A percentile compares a stretch with the other conserved stretches of the same genome.
phyloP scores from a whole-genome alignment of 164 flowering plant genomes.

The Saururus chinensis region DNA sequence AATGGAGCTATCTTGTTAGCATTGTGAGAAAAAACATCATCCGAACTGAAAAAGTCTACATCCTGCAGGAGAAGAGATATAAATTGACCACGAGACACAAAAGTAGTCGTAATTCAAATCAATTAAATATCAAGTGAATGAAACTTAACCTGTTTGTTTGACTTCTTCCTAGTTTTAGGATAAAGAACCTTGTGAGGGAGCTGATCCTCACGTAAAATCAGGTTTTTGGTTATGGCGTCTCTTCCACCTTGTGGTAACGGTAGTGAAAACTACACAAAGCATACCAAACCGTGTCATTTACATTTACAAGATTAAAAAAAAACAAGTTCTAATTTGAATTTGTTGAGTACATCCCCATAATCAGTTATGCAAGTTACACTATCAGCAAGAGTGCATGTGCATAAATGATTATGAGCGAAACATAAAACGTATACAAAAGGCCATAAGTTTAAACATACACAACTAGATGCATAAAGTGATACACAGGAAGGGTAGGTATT shows the following conservation, averaged over 20 bases:
- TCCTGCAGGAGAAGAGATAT: constrained; percentile 23
- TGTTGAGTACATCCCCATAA: background rate
- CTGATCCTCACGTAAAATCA: constrained; percentile 88
- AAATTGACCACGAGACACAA: background rate
- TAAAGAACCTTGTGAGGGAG: constrained; percentile 72
- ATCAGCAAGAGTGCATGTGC: no score
- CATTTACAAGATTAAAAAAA: background rate
- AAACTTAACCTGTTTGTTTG: constrained; percentile 38
- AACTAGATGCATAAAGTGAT: no score
- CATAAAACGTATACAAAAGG: no score
- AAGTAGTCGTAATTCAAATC: background rate
- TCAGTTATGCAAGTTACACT: no score
- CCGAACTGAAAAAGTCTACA: constrained; percentile 36
- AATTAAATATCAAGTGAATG: background rate
- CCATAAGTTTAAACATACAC: no score
- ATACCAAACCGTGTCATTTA: background rate
- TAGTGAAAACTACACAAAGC: constrained; percentile 58
- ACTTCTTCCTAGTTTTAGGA: constrained; percentile 73
- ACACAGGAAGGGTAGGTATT: no score
- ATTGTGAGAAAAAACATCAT: constrained; percentile 41
- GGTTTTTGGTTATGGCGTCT: constrained; percentile 76
- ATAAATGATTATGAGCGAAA: no score
- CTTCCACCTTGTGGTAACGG: constrained; percentile 96
- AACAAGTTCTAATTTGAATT: background rate
- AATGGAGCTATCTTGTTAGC: constrained; percentile 45